Evolutionary conservation across 345 rosid genomes (phyloP), one percentile per base, ranked within the genome.

Genomic region (Arabidopsis arenosa): DNA sequence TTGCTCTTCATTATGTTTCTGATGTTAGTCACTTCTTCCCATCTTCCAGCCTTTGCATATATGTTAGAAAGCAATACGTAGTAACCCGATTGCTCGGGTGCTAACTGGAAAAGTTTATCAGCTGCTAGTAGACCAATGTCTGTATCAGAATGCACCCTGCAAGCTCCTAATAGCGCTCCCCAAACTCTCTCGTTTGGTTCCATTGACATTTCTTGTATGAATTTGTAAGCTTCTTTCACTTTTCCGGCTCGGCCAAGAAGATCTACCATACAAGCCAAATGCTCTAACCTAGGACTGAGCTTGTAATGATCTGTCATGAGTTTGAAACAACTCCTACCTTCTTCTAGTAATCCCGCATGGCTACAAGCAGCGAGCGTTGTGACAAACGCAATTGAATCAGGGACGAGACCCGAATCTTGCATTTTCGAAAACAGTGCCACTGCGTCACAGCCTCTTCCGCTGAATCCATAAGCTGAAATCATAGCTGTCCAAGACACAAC

Each of bases 401-500:
- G 97, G 75, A 36, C 41, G 8, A 84, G 68, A 73, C 96, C 92
- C 0, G 84, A 87, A 21, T 80, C 73, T 71, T 74, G 85, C 90
- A 91, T 87, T 72, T 82, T 39, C 5, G 75, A 73, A 70, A 91
- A 91, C 72, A 91, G 81, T 10, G 82, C 66, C 66, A 91, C 81
- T 3, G 92, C 88, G 5, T 84, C 86, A 37, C 8, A 68, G 49
- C 96, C 93, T 71, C 73, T 82, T 6, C 96, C 96, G 8, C 81
- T 75, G 72, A 71, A 68, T 63, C 93, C 97, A 70, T 91, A 91
- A 71, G 97, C 94, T 54, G 90, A 85, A 63, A 91, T 83, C 86
- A 91, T 81, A 30, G 90, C 86, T 79, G 97, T 89, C 97, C 93
- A 89, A 21, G 97, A 81, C 63, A 83, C 90, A 51, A 91, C 71